Evolutionary conservation across 495 filamentous ascomycete species (phyloP), one percentile per base, ranked within the genome.

Genomic region (Annulohypoxylon stygium): DNA sequence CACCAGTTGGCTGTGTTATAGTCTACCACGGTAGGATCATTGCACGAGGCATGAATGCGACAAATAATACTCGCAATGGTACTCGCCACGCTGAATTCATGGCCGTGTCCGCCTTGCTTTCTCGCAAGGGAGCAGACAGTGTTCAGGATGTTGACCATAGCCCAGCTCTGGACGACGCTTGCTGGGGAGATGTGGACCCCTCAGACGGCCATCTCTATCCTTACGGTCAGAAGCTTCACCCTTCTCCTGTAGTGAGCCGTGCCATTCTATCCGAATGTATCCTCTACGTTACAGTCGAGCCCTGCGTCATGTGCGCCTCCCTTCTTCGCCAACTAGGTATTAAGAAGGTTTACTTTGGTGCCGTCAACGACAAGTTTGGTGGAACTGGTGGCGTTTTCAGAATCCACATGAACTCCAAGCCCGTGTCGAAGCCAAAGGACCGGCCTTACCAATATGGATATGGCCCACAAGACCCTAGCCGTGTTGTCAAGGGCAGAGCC

Each of bases 301-400:
- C 96, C 1, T 99, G 96, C 78, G 90, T 99, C 75, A 99, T 99
- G 96, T 99, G 96, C 77, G 95, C 96, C 2, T 94, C 93, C n/a
- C 87, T 94, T 30, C 86, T 99, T 34, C 90, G 92, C 33, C 97
- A 98, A 78, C 88, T 93, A 60, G 85, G 87, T 5, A 91, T 99
- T 76, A 86, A 90, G 61, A 89, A 87, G 60, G 96, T 98, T 2
- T 98, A 93, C 81, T 98, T 93, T 80, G 97, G 96, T n/a, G 97
- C 94, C 67, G 85, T 89, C 53, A 99, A 99, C 82, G 96, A 98
- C 75, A 91, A 95, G 51, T 99, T 99, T 83, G 96, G 96, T 14
- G 96, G 96, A 33, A 97, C 93, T 48, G 96, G 97, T 6, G 95
- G 96, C 39, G 95, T 98, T 1, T 86, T 99, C 76, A 88, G 87